phyloP scores from a whole-genome alignment of 257 asterid species.

The Voacanga thouarsii region DNA sequence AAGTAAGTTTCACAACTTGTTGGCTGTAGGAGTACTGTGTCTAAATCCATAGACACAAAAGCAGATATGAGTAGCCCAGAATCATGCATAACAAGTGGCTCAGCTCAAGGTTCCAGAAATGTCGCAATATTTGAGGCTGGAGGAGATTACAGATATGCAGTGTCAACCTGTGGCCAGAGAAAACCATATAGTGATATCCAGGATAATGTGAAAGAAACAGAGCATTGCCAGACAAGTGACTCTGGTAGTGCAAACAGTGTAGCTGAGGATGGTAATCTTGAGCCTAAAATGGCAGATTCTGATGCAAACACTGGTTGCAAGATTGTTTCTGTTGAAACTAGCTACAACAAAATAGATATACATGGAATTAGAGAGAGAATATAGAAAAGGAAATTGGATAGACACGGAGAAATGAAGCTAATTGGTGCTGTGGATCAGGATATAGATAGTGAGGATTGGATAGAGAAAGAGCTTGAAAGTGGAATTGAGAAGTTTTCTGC shows the following conservation, averaged over 20 bases:
- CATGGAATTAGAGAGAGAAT: slow-evolving; percentile 42
- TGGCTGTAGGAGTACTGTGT: slow-evolving; percentile 9
- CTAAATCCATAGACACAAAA: slow-evolving; percentile 21
- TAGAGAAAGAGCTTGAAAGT: slow-evolving; percentile 53
- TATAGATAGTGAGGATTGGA: slow-evolving; percentile 46
- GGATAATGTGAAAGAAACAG: slow-evolving; percentile 17
- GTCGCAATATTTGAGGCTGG: slow-evolving; percentile 13
- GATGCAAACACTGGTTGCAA: slow-evolving; percentile 22
- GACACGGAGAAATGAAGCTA: slow-evolving; percentile 14
- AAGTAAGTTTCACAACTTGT: slow-evolving; percentile 27
- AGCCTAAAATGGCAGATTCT: slow-evolving; percentile 27
- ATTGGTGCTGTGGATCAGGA: slow-evolving; percentile 20
- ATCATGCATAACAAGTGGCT: slow-evolving; percentile 37
- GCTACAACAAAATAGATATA: slow-evolving; percentile 30
- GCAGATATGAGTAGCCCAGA: slow-evolving; percentile 33
- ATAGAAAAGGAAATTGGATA: slow-evolving; percentile 34
- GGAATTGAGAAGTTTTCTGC: slow-evolving; percentile 13
- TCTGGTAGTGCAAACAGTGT: slow-evolving; percentile 39
- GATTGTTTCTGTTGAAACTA: slow-evolving; percentile 24
- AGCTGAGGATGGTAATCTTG: slow-evolving; percentile 43
- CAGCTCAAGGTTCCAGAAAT: slow-evolving; percentile 29
- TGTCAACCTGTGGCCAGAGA: slow-evolving; percentile 23
- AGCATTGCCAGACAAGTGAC: slow-evolving; percentile 33
- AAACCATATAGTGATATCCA: slow-evolving; percentile 4
- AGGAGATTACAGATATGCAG: slow-evolving; percentile 8